phyloP scores from a whole-genome alignment of 495 filamentous ascomycete genomes.

The Saxophila tyrrhenica region DNA sequence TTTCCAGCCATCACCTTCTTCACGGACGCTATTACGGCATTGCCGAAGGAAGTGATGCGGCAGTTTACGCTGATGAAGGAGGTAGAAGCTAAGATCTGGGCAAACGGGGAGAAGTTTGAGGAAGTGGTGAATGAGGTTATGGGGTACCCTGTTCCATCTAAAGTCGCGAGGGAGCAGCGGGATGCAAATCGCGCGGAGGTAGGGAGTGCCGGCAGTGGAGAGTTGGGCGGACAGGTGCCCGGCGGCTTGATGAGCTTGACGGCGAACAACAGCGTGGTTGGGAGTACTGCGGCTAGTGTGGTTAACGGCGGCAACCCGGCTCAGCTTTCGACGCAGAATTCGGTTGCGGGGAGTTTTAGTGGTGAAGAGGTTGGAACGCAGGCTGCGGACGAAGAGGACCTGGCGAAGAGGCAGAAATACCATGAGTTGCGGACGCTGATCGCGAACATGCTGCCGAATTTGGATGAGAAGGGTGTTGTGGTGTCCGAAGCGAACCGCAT shows the following conservation, averaged over 20 bases:
- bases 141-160: conserved; percentile 31
- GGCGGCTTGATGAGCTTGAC: conserved; percentile 20
- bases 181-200: background rate
- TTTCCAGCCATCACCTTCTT: conserved; percentile 93
- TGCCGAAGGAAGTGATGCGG: conserved; percentile 85
- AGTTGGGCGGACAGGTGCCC: too few species aligned
- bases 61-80: conserved; percentile 94
- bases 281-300: conserved; percentile 23
- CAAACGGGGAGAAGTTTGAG: conserved; percentile 58
- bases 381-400: conserved; percentile 7
- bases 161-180: background rate
- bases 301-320: conserved; percentile 17
- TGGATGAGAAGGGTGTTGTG: conserved; percentile 96
- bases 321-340: background rate
- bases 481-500: conserved; percentile 81
- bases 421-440: conserved; percentile 27
- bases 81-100: conserved; percentile 87
- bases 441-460: conserved; percentile 63
- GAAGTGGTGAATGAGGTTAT: conserved; percentile 54
- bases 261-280: conserved; percentile 18
- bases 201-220: background rate
- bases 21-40: conserved; percentile 79
- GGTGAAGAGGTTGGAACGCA: conserved; percentile 14
- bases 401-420: conserved; percentile 23
- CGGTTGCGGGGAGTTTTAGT: conserved; percentile 1